phyloP scores from a whole-genome alignment of 2,329 filamentous ascomycete species.

The Neofusicoccum laricinum region DNA sequence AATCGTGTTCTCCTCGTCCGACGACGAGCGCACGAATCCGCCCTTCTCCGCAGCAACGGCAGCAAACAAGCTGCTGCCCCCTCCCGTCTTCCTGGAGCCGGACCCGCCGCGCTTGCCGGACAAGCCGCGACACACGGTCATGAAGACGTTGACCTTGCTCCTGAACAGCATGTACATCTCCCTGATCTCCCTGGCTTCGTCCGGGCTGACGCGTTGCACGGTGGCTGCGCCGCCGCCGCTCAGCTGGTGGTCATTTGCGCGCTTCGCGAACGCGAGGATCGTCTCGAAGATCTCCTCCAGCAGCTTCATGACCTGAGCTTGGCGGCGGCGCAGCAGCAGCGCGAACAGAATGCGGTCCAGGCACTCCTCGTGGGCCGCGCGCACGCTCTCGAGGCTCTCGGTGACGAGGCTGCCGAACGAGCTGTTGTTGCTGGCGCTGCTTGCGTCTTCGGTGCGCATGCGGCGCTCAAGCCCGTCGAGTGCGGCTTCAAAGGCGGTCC shows the following conservation, averaged over 20 bases:
- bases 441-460: conserved; percentile 44
- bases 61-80: conserved; percentile 29
- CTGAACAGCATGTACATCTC: conserved; percentile 66
- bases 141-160: conserved; percentile 71
- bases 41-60: conserved; percentile 19
- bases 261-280: conserved; percentile 65
- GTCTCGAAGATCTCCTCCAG: conserved; percentile 73
- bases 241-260: conserved; percentile 24
- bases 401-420: conserved; percentile 46
- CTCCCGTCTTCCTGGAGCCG: conserved; percentile 23
- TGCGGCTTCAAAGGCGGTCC: conserved; percentile 66
- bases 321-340: conserved; percentile 70
- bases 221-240: conserved; percentile 19
- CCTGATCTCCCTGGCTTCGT: conserved; percentile 34
- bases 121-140: conserved; percentile 67
- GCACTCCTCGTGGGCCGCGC: conserved; percentile 67
- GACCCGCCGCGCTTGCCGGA: conserved; percentile 58
- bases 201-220: conserved; percentile 27
- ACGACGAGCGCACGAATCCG: conserved; percentile 26
- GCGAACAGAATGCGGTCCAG: conserved; percentile 74
- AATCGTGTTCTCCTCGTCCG: conserved; percentile 57
- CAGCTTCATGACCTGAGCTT: conserved; percentile 68
- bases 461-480: conserved; percentile 62
- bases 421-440: conserved; percentile 38
- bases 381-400: conserved; percentile 64